phyloP scores from a whole-genome alignment of 2,329 filamentous ascomycete genomes.

The Cercospora sp. region DNA sequence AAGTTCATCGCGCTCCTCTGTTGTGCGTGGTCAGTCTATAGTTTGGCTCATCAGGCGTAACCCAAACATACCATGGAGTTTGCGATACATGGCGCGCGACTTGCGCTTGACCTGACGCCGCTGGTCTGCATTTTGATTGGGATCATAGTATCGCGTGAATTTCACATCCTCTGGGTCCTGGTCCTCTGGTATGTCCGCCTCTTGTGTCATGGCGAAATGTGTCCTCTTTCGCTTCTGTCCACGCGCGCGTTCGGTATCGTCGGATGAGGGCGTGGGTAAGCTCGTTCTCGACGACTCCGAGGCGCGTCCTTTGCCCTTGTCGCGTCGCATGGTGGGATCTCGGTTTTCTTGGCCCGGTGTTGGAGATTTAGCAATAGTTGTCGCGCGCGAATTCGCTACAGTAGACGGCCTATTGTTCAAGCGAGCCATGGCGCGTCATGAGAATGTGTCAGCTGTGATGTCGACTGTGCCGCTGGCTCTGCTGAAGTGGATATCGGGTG shows the following conservation, averaged over 20 bases:
- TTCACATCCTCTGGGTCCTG: conserved; percentile 33
- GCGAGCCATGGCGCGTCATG: conserved; percentile 28
- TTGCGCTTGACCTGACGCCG: conserved; percentile 69
- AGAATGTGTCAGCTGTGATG: not conserved
- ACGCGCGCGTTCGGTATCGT: conserved; percentile 28
- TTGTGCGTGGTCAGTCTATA: conserved; percentile 38
- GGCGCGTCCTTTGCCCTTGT: conserved; percentile 42
- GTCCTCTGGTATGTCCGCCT: conserved; percentile 26
- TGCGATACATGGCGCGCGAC: conserved; percentile 65
- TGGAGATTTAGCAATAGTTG: conserved; percentile 16
- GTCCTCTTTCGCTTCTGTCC: conserved; percentile 30
- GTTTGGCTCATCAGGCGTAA: not conserved
- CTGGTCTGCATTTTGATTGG: conserved; percentile 75
- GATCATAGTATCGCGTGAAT: conserved; percentile 65
- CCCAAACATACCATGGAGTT: conserved; percentile 56
- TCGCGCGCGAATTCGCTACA: conserved; percentile 22
- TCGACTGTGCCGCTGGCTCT: not conserved
- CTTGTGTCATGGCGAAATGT: conserved; percentile 16
- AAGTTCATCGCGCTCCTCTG: conserved; percentile 71
- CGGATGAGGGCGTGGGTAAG: conserved; percentile 44
- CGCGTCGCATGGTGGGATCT: conserved; percentile 33
- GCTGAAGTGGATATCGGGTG: not conserved
- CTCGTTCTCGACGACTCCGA: conserved; percentile 15
- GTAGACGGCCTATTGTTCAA: conserved; percentile 26
- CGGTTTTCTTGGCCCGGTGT: conserved; percentile 48